Evolutionary conservation across 768 basidiomycete species (phyloP), one percentile per base, ranked within the genome.

Genomic region (Lactarius deliciosus): DNA sequence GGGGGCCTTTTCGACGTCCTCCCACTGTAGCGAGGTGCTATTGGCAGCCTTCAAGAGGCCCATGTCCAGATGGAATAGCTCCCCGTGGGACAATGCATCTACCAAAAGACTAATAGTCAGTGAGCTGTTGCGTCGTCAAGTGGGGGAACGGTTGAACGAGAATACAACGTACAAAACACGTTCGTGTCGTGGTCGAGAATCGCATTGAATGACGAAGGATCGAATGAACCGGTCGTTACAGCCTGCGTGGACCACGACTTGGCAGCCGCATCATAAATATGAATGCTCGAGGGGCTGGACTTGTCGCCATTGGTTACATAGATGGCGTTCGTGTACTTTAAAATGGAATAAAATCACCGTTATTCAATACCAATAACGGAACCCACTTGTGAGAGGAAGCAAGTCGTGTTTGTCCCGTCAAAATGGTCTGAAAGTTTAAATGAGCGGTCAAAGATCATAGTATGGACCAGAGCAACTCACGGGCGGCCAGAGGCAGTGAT

Each of bases 121-220:
- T 15, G 34, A 30, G 54, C 8, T 22, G 30, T 22, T 56, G 18
- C 36, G 30, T 32, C 2, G 32, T 6, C 5, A 45, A 18, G n/a
- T 20, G 28, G 66, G 66, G 47, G 62, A 64, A 56, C 36, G 36
- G 66, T 30, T 57, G 11, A 57, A 22, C 34, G 0, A 28, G 43
- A 43, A 72, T 67, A 18, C 73, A 59, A 77, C 81, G 69, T 75
- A 90, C 89, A 95, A 78, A 97, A 89, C 66, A 89, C 86, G 68
- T 96, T 95, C 59, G 95, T 98, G 76, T 98, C 95, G 70, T 96
- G 95, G 78, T 98, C 95, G 40, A 98, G 83, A 68, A 96, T 87
- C 32, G 90, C 84, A 32, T 79, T 81, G 72, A 87, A 89, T 22
- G 85, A 83, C 2, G 81, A 75, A 5, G 86, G 82, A 74, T 94